phyloP scores from a whole-genome alignment of 805 yeast species.

The Soucietia sequanensis region DNA sequence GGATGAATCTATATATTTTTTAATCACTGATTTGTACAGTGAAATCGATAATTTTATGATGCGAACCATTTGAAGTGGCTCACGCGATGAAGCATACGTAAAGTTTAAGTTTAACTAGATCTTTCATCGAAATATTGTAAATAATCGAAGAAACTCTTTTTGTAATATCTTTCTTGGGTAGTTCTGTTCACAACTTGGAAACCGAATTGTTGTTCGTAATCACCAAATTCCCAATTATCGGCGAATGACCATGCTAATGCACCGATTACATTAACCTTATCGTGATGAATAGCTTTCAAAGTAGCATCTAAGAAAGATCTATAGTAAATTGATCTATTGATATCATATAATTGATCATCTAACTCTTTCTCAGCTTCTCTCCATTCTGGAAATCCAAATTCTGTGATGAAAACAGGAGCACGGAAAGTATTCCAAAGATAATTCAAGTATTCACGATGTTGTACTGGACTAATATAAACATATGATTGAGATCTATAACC shows the following conservation, averaged over 20 bases:
- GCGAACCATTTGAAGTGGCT: too few relatives aligned
- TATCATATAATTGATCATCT: constrained; percentile 25
- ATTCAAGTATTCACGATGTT: constrained; percentile 23
- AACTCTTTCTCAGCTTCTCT: constrained; percentile 23
- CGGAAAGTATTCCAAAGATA: constrained; percentile 22
- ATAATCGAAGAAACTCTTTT: constrained; percentile 19
- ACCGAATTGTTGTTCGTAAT: constrained; percentile 18
- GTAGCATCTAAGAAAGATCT: constrained; percentile 24
- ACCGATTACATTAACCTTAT: constrained; percentile 25
- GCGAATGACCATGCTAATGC: constrained; percentile 31
- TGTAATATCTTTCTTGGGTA: constrained; percentile 22
- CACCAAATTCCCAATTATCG: constrained; percentile 36
- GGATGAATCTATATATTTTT: too few relatives aligned
- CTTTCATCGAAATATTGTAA: constrained; percentile 12
- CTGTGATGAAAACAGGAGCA: constrained; percentile 26
- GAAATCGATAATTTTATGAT: too few relatives aligned
- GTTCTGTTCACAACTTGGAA: constrained; percentile 25
- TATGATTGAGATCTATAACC: constrained; percentile 20
- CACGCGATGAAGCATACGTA: too few relatives aligned
- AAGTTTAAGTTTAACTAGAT: too few relatives aligned
- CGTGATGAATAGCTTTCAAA: constrained; percentile 20
- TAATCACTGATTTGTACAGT: too few relatives aligned
- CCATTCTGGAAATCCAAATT: constrained; percentile 33
- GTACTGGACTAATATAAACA: constrained; percentile 21
- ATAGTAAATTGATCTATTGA: constrained; percentile 26